phyloP scores from a whole-genome alignment of 176 grass and related monocot genomes.

The Canna indica region DNA sequence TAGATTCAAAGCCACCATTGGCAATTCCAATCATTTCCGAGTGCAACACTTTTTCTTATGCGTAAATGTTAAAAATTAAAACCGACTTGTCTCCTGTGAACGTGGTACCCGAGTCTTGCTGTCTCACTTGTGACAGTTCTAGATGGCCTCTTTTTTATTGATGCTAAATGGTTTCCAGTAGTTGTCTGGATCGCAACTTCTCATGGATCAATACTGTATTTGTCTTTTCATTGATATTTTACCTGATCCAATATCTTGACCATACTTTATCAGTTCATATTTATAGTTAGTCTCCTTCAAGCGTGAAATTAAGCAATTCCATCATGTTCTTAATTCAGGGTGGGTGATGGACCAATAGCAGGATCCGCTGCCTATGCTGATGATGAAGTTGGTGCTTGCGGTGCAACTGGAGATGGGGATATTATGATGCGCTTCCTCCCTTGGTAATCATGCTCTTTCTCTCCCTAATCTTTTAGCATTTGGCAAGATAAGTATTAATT shows the following conservation, averaged over 20 bases:
- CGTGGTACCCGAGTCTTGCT: background rate
- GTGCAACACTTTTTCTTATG: too few relatives aligned
- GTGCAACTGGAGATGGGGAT: slow-evolving; percentile 90
- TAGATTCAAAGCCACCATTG: too few relatives aligned
- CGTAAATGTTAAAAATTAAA: too few relatives aligned
- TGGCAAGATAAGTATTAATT: background rate
- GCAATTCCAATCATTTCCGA: too few relatives aligned
- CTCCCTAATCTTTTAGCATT: background rate
- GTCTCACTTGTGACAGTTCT: background rate
- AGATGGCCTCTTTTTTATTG: background rate
- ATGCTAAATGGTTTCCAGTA: too few relatives aligned
- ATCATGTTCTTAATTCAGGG: slow-evolving; percentile 35
- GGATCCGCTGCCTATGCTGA: slow-evolving; percentile 80
- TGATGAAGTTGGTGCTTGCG: slow-evolving; percentile 81
- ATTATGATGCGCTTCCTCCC: slow-evolving; percentile 97
- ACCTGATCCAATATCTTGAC: background rate
- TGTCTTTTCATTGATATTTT: background rate
- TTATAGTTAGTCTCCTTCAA: background rate
- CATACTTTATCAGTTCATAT: background rate
- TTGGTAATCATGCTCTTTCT: slow-evolving; percentile 38
- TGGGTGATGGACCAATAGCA: slow-evolving; percentile 89
- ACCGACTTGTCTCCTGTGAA: too few relatives aligned
- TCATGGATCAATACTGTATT: too few relatives aligned
- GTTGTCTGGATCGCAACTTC: background rate
- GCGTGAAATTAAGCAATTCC: slow-evolving; percentile 13